Evolutionary conservation across 768 basidiomycete species (phyloP), one percentile per base, ranked within the genome.

Genomic region (Hebeloma cylindrosporum): DNA sequence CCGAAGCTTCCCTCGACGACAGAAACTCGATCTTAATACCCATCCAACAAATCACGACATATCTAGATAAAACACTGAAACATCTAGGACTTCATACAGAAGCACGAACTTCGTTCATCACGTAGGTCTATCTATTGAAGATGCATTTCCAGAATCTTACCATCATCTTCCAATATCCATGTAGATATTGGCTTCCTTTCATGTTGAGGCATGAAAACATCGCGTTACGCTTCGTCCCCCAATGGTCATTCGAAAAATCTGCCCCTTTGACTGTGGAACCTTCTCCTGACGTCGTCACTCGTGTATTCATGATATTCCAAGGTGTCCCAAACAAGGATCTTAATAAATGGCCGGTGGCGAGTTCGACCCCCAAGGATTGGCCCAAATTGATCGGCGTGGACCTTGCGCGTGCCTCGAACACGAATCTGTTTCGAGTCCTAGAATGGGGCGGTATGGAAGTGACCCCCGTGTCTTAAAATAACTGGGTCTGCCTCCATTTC

Each of bases 391-490:
- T 73, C 4, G 72, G 69, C 1, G 59, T 69, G 2, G 58, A 70
- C 26, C 35, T 40, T 5, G 57, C 45, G 9, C 47, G 53, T 13
- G 60, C 57, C 18, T 40, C 43, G 20, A 62, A 73, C 37, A 42
- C 37, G 6, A 39, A 46, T 3, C 41, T 70, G 43, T 73, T 70
- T 45, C 43, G 73, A 7, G 71, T 71, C 0, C 29, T 77, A 33
- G 75, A 77, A 43, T 77, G 73, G 74, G 73, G 72, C 17, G 73
- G 70, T 2, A 74, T 74, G 71, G 69, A 75, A 52, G 58, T 73
- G 16, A 13, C 7, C 7, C 9, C 16, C 10, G 3, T 9, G 16
- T 30, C 28, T 16, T 41, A 30, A 41, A 11, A 5, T 38, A 2
- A 14, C 22, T 25, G 16, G 22, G 1, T 37, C 9, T 4, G 3